A percentile compares a stretch with the other conserved stretches of the same genome.
These are phyloP conservation scores for Basidioascus undulatus DNA, from an alignment of 768 basidiomycete genomes.

Conservation along the genomic window DNA sequence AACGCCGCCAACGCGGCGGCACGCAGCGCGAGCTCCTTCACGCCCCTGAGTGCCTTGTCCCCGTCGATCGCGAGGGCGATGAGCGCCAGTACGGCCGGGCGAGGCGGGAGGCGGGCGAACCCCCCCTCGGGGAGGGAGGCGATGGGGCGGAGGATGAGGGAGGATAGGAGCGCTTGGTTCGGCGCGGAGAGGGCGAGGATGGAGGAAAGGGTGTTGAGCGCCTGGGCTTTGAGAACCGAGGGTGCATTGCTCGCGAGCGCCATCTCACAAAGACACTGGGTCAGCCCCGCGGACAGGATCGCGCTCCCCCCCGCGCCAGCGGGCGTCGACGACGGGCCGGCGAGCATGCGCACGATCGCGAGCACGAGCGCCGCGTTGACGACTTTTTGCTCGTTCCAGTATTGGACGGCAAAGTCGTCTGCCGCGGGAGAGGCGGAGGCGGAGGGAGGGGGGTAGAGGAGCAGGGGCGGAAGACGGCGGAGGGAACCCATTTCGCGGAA, in stretches of 20 bases:
- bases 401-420: constrained; percentile 75
- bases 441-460: constrained; percentile 27
- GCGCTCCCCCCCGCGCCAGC: constrained; percentile 10
- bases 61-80: constrained; percentile 66
- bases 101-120: constrained; percentile 41
- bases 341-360: constrained; percentile 62
- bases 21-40: constrained; percentile 49
- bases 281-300: constrained; percentile 16
- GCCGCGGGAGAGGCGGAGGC: constrained; percentile 29
- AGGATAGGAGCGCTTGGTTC: constrained; percentile 47
- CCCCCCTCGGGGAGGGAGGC: constrained; percentile 10
- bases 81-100: constrained; percentile 57
- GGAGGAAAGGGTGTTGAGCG: constrained; percentile 35
- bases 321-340: constrained; percentile 23
- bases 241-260: constrained; percentile 88
- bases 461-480: constrained; percentile 38
- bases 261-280: constrained; percentile 62
- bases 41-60: constrained; percentile 52
- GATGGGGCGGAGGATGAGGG: constrained; percentile 46
- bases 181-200: constrained; percentile 37
- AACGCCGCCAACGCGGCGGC: constrained; percentile 57
- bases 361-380: constrained; percentile 55
- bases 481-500: constrained; percentile 58
- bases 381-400: constrained; percentile 85
- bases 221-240: constrained; percentile 57